Conservation (phyloP, 2,329 filamentous ascomycete genomes). For the Xylaria sp. region DNA sequence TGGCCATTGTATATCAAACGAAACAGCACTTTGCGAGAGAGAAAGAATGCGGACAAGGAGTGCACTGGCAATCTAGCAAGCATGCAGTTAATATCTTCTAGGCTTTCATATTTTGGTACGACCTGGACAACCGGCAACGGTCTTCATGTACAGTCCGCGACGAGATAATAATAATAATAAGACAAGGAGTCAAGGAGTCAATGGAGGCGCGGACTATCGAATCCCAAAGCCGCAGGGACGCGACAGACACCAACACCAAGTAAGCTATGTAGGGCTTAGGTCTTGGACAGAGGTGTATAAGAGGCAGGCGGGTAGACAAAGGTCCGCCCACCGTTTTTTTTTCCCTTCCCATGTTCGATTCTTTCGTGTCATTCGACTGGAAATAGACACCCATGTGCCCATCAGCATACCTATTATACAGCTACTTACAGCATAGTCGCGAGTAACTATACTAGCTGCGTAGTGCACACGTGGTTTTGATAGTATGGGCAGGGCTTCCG, state of each 20-base stretch:
- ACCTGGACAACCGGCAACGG: conserved; percentile 24
- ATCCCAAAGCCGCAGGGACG: conserved; percentile 15
- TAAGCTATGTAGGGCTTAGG: not conserved
- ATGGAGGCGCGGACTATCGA: conserved; percentile 35
- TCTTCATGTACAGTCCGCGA: conserved; percentile 23
- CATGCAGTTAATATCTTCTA: conserved; percentile 25
- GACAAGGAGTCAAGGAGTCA: conserved; percentile 26
- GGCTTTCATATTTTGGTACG: conserved; percentile 13
- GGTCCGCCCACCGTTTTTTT: conserved; percentile 23
- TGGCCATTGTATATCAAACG: conserved; percentile 32
- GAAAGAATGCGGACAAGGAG: conserved; percentile 10
- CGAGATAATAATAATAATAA: conserved; percentile 21
- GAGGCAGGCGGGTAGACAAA: conserved; percentile 25
- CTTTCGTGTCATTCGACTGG: conserved; percentile 18
- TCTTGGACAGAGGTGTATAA: conserved; percentile 19
- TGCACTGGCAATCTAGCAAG: conserved; percentile 24
- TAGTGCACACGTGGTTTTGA: conserved; percentile 27
- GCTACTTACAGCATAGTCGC: no score
- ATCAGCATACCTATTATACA: not conserved
- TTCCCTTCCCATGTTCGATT: conserved; percentile 1
- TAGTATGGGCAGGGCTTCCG: not conserved
- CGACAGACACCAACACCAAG: no score
- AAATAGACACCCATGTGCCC: conserved; percentile 28
- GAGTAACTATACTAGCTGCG: not conserved
- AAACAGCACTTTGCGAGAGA: conserved; percentile 5